Conservation (phyloP, 2,329 filamentous ascomycete species). For the Tolypocladium sp. region DNA sequence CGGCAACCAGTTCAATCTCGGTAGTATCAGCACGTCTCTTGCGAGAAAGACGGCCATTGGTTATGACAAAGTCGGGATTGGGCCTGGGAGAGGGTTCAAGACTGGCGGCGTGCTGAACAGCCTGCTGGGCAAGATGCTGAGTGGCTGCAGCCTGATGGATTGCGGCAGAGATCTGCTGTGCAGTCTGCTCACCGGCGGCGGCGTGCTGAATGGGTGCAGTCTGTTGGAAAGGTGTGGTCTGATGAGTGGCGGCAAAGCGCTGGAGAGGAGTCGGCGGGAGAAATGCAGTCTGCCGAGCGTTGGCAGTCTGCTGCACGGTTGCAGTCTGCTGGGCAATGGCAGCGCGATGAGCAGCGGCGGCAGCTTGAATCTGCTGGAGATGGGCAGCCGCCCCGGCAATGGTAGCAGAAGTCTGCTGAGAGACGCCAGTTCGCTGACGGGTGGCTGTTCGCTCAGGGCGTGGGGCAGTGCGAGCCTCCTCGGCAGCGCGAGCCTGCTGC, state of each 20-base stretch:
- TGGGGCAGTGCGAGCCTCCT: not conserved
- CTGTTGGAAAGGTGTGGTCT: not conserved
- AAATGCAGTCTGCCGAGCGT: not conserved
- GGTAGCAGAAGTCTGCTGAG: not conserved
- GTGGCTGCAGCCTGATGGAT: not conserved
- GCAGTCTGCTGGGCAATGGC: not conserved
- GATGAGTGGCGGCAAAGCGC: not conserved
- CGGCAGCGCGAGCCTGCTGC: not conserved
- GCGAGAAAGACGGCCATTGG: constrained; percentile 18
- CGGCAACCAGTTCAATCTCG: constrained; percentile 20
- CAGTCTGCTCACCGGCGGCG: not conserved
- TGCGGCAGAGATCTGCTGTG: not conserved
- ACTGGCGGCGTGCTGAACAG: not conserved
- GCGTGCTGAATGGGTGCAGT: not conserved
- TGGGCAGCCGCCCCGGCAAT: not conserved
- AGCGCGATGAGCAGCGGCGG: not conserved
- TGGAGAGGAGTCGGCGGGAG: not conserved
- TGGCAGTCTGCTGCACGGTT: too few species aligned
- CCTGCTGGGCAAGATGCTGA: not conserved
- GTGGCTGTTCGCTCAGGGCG: not conserved
- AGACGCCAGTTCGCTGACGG: not conserved
- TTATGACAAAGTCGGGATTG: constrained; percentile 5
- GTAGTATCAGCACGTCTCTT: constrained; percentile 19
- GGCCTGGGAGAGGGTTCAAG: not conserved
- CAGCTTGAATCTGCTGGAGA: not conserved